These are phyloP conservation scores for Arthroderma sp. DNA, from an alignment of 2,329 filamentous ascomycete genomes.

Conservation along the genomic window DNA sequence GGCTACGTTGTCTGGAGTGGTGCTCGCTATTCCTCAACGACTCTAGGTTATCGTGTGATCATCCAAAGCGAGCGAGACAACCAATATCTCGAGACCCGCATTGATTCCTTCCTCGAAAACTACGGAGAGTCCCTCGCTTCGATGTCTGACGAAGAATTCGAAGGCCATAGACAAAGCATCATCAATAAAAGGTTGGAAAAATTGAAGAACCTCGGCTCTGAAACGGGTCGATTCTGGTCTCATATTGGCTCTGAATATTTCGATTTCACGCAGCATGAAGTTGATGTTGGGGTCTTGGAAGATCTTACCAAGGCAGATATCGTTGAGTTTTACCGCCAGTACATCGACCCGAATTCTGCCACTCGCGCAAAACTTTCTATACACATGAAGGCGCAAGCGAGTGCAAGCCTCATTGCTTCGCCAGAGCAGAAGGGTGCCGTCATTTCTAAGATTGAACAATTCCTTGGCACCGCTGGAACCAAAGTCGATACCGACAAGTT, in stretches of 20 bases:
- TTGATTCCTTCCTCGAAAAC: conserved; percentile 66
- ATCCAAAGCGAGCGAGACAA: conserved; percentile 86
- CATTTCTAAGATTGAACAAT: conserved; percentile 32
- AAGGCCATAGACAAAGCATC: conserved; percentile 79
- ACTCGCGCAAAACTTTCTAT: conserved; percentile 71
- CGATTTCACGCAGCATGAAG: conserved; percentile 73
- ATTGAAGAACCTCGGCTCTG: conserved; percentile 78
- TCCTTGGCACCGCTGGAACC: conserved; percentile 39
- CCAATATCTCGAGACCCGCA: conserved; percentile 71
- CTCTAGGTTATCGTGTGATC: conserved; percentile 73
- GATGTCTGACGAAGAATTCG: conserved; percentile 76
- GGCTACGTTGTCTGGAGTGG: conserved; percentile 93
- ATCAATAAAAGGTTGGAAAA: conserved; percentile 82
- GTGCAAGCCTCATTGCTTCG: conserved; percentile 32
- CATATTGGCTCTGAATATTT: conserved; percentile 79
- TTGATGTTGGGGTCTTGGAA: conserved; percentile 64
- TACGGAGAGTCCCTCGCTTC: conserved; percentile 55
- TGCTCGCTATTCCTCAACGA: conserved; percentile 57
- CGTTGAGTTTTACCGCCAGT: conserved; percentile 62
- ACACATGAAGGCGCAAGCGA: conserved; percentile 65
- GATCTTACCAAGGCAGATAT: conserved; percentile 67
- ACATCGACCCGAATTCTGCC: conserved; percentile 62
- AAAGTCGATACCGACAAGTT: conserved; percentile 33
- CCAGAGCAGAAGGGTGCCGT: conserved; percentile 26
- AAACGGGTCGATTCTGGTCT: conserved; percentile 69